phyloP scores from a whole-genome alignment of 2,329 filamentous ascomycete genomes.

The Sphaerulina musiva region DNA sequence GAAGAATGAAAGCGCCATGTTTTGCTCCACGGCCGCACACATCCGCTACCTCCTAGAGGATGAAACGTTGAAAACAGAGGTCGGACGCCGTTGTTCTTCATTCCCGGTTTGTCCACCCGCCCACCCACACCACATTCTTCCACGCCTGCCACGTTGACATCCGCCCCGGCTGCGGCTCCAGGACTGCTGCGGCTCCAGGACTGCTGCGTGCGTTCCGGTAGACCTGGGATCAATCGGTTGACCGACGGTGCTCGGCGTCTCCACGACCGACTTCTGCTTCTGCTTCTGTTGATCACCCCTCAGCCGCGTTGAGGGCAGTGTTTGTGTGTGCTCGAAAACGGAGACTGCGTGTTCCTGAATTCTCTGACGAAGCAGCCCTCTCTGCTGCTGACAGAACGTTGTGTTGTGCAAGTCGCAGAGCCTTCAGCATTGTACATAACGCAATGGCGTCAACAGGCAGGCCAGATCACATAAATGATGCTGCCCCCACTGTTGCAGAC shows the following conservation, averaged over 20 bases:
- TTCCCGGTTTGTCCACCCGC: not conserved
- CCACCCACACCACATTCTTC: not conserved
- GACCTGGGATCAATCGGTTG: not conserved
- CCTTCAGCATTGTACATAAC: not conserved
- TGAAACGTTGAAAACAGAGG: not conserved
- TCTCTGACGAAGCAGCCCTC: not conserved
- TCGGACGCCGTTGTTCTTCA: not conserved
- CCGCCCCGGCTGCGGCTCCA: not conserved
- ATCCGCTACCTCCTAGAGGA: too few species aligned
- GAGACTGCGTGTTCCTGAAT: slow-evolving; percentile 4
- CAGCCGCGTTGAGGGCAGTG: not conserved
- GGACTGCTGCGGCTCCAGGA: not conserved
- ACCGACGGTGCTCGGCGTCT: not conserved
- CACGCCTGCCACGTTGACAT: not conserved
- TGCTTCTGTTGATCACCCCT: not conserved
- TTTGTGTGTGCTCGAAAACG: slow-evolving; percentile 2
- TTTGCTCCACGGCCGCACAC: not conserved
- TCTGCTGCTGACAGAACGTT: slow-evolving; percentile 1
- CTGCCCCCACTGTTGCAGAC: slow-evolving; percentile 10
- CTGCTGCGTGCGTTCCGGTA: not conserved
- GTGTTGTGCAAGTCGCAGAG: slow-evolving; percentile 1
- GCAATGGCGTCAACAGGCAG: slow-evolving; percentile 11
- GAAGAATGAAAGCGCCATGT: not conserved
- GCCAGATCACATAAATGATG: slow-evolving; percentile 7
- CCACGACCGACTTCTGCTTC: not conserved